Evolutionary conservation across 1,284 basidiomycete species (phyloP).

Genomic region (Xanthoconium separans): DNA sequence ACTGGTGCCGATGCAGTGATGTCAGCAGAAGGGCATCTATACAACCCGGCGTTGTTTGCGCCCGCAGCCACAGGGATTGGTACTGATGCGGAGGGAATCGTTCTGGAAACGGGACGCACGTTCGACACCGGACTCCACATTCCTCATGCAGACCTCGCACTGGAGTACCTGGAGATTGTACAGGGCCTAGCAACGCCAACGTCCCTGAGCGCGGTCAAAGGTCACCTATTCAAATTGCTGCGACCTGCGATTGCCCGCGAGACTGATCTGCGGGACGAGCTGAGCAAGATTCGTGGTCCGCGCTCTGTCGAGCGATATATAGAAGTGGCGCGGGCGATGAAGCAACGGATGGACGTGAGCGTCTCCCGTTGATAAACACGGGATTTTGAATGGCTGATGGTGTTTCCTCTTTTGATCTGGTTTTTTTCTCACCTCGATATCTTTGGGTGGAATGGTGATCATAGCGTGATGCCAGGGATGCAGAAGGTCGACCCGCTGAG

Average conservation of each 20-base stretch:
- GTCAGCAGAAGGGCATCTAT: slow-evolving; percentile 94
- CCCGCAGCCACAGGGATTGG: slow-evolving; percentile 1
- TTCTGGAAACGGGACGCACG: neutral
- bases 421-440: neutral
- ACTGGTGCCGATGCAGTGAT: slow-evolving; percentile 93
- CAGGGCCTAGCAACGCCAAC: slow-evolving; percentile 72
- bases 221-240: slow-evolving; percentile 92
- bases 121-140: slow-evolving; percentile 53
- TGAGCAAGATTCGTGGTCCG: slow-evolving; percentile 58
- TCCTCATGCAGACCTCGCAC: slow-evolving; percentile 64
- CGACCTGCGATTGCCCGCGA: slow-evolving; percentile 74
- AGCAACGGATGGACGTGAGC: slow-evolving; percentile 61
- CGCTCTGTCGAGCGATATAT: slow-evolving; percentile 45
- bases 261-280: slow-evolving; percentile 68
- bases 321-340: slow-evolving; percentile 66
- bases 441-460: neutral
- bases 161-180: slow-evolving; percentile 88
- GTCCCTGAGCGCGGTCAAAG: slow-evolving; percentile 76
- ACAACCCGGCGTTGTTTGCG: slow-evolving; percentile 86
- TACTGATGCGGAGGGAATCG: neutral
- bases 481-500: slow-evolving; percentile 37
- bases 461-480: slow-evolving; percentile 46
- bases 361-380: neutral
- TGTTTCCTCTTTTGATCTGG: neutral
- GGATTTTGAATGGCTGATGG: neutral